These are phyloP conservation scores for Alternaria sp. DNA, from an alignment of 2,329 filamentous ascomycete species.

Conservation along the genomic window DNA sequence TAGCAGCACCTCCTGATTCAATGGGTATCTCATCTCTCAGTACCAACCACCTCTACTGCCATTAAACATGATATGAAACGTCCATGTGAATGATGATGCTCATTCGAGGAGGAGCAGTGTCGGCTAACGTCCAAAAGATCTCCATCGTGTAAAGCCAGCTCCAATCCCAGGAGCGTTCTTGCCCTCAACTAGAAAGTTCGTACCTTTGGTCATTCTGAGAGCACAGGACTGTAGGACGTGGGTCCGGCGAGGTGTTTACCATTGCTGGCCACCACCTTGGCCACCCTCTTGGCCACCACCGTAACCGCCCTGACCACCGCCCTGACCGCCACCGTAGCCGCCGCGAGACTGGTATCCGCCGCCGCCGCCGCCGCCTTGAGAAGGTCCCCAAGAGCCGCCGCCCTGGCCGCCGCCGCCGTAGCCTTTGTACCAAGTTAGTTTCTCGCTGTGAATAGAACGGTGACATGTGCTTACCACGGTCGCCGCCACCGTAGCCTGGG, in stretches of 20 bases:
- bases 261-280: slow-evolving; percentile 43
- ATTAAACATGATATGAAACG: slow-evolving; percentile 30
- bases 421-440: slow-evolving; percentile 12
- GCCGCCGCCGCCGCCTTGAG: slow-evolving; percentile 38
- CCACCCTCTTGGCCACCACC: slow-evolving; percentile 34
- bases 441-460: neutral
- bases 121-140: slow-evolving; percentile 29
- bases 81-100: slow-evolving; percentile 33
- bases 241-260: slow-evolving; percentile 30
- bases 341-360: slow-evolving; percentile 42
- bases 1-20: slow-evolving; percentile 45
- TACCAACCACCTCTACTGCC: slow-evolving; percentile 41
- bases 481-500: slow-evolving; percentile 33
- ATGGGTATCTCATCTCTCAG: slow-evolving; percentile 51
- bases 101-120: slow-evolving; percentile 31
- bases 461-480: slow-evolving; percentile 39
- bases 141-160: slow-evolving; percentile 6
- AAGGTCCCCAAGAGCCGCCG: slow-evolving; percentile 31
- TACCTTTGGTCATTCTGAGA: slow-evolving; percentile 15
- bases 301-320: slow-evolving; percentile 26
- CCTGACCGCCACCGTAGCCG: slow-evolving; percentile 38
- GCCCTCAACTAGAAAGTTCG: slow-evolving; percentile 11
- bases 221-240: slow-evolving; percentile 16
- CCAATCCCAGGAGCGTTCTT: slow-evolving; percentile 14
- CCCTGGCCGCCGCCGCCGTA: slow-evolving; percentile 33